A percentile compares a stretch with the other conserved stretches of the same genome.
These are phyloP conservation scores for Penicillium brevicompactum DNA, from an alignment of 2,329 filamentous ascomycete species.

Conservation along the genomic window DNA sequence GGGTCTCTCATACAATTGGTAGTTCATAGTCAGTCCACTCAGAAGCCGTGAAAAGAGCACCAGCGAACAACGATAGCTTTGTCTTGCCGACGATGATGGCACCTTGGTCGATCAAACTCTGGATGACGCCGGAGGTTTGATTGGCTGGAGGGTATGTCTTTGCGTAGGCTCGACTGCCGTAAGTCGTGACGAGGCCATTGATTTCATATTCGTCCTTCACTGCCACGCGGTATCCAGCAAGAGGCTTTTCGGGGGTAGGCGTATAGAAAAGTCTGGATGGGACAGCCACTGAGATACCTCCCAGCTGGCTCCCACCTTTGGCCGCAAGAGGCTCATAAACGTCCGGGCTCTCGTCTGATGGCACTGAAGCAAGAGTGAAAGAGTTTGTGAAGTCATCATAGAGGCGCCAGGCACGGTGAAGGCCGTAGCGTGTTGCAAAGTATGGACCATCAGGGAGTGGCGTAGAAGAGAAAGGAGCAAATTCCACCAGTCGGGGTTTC, in stretches of 20 bases:
- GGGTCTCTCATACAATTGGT: background rate
- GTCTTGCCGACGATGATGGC: constrained; percentile 49
- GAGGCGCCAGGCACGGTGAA: background rate
- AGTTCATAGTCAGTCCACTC: constrained; percentile 36
- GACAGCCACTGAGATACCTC: constrained; percentile 44
- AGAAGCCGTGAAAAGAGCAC: constrained; percentile 27
- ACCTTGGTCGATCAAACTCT: constrained; percentile 61
- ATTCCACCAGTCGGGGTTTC: background rate
- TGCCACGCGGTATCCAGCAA: constrained; percentile 56
- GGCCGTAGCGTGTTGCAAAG: background rate
- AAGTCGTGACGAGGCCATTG: constrained; percentile 57
- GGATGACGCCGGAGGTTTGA: constrained; percentile 53
- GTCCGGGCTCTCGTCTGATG: background rate
- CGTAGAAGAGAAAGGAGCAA: background rate
- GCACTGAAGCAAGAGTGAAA: background rate
- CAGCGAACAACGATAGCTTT: constrained; percentile 37
- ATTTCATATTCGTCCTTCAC: constrained; percentile 66
- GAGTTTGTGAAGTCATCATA: background rate
- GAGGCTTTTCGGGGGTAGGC: constrained; percentile 43
- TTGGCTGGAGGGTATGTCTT: constrained; percentile 52
- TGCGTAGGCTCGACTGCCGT: constrained; percentile 63
- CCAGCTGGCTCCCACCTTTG: background rate
- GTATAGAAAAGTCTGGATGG: constrained; percentile 64
- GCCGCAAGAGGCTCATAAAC: background rate
- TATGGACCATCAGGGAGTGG: background rate